Evolutionary conservation across 192 early-diverging fungal species (phyloP), one percentile per base, ranked within the genome.

Genomic region (Umbelopsis sp.): DNA sequence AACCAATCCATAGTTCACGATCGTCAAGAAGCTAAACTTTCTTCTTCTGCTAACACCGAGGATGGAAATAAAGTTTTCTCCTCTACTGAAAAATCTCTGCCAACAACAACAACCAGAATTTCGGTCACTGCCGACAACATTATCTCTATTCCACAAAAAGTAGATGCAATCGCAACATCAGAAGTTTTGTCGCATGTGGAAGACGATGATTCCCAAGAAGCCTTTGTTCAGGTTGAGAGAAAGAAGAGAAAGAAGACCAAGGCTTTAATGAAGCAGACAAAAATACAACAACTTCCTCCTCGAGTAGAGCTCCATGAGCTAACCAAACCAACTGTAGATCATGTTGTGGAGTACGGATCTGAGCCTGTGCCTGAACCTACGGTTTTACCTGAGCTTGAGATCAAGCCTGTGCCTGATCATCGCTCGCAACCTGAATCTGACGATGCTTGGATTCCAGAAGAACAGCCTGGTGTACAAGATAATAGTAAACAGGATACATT

Each of bases 211-310:
- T 62, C 20, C 6, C 26, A 62, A 36, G 31, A 32, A 34, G 20
- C 31, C 12, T 62, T 62, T 62, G 56, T 62, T 4, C 26, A 34
- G 14, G 56, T 62, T 36, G 56, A 62, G 31, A 17, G 56, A 62
- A 62, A 62, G 56, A 62, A 62, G n/a, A 62, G 26, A 32, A 62
- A 62, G 31, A 62, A 62, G 56, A 62, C 56, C 24, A 62, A 62
- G 20, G 56, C 26, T 1, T 5, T n/a, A 34, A 29, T 31, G 34
- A 62, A 34, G 3, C 17, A 41, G 38, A 3, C 16, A 36, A 62
- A 62, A 32, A 0, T 2, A 20, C 56, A 62, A 34, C 56, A 0
- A 34, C 6, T 4, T 3, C 17, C 31, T 1, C 56, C 56, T 62
- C 56, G 31, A 32, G 8, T 26, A 31, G 31, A 62, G 26, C 3